Evolutionary conservation across 495 filamentous ascomycete species (phyloP), one percentile per base, ranked within the genome.

Genomic region (Copromyces sp.): DNA sequence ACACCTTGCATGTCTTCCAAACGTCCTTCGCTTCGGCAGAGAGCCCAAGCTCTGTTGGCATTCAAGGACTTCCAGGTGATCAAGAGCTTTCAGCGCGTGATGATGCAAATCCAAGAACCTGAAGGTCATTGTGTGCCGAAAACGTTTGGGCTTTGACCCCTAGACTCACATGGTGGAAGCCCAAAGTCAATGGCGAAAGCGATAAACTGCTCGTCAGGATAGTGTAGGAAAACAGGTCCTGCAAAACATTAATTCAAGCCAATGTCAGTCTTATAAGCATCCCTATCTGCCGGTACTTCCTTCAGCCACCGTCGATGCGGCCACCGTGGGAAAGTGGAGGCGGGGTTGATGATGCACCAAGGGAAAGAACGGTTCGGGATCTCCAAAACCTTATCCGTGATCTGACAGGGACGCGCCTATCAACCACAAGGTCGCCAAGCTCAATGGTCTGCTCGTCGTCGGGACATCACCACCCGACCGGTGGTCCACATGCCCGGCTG

Each of bases 381-480:
- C 39, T 32, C n/a, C 45, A 53, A 47, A 47, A 45, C 42, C 14
- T 17, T 8, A 9, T 40, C 5, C 16, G 39, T 20, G 69, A 20
- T 69, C 68, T 24, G 68, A 37, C 35, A 20, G 17, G n/a, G 68
- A 17, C 68, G 68, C 11, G 39, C 11, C 12, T 40, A 4, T 11
- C 39, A 40, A 40, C 39, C 39, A 40, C 3, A 37, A 24, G n/a
- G 12, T 29, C 38, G 40, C 38, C 32, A 35, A 40, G 39, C 38
- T 41, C 12, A 38, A 70, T 70, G 37, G 14, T 8, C 0, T 39
- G 39, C n/a, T 61, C 70, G 68, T 53, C 68, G 39, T 78, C 76
- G 76, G 76, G 75, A 24, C 45, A 78, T 76, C 71, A 76, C 37
- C 42, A 32, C 69, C 76, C 76, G 76, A 78, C 61, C n/a, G 20